Evolutionary conservation across 2,329 filamentous ascomycete species (phyloP).

Genomic region (Ophiostoma himal-ulmi): DNA sequence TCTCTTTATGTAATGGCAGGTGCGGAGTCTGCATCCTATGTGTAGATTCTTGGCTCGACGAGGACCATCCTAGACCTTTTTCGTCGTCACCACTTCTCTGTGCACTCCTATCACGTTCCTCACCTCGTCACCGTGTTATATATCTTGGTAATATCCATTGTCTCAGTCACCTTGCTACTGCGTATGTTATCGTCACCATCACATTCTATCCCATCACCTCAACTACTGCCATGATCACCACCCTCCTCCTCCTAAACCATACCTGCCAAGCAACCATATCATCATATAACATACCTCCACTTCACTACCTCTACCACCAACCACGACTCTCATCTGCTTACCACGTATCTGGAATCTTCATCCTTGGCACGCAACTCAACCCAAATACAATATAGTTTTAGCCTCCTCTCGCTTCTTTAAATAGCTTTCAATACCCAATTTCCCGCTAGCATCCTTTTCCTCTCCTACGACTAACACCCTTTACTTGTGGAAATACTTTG

Average conservation of each 20-base stretch:
- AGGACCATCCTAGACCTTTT: background rate
- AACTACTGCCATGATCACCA: background rate
- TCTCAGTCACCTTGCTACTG: background rate
- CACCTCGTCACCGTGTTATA: background rate
- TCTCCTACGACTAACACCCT: no score
- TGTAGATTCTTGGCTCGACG: background rate
- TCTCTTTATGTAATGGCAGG: background rate
- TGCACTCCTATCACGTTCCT: background rate
- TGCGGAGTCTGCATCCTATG: conserved; percentile 1
- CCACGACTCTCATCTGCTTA: background rate
- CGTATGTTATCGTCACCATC: background rate
- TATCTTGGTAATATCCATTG: background rate
- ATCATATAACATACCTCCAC: background rate
- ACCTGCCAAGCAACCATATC: background rate
- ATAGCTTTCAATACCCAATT: background rate
- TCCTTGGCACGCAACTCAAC: background rate
- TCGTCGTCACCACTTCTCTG: background rate
- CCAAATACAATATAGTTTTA: background rate
- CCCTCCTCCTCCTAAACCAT: background rate
- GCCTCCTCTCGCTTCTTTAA: conserved; percentile 5
- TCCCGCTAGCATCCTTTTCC: background rate
- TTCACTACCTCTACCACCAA: no score
- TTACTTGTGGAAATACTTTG: background rate
- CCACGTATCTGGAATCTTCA: conserved; percentile 8
- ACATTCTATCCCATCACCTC: background rate